phyloP scores from a whole-genome alignment of 1,284 basidiomycete species.

The Xerocomus minutiporus region DNA sequence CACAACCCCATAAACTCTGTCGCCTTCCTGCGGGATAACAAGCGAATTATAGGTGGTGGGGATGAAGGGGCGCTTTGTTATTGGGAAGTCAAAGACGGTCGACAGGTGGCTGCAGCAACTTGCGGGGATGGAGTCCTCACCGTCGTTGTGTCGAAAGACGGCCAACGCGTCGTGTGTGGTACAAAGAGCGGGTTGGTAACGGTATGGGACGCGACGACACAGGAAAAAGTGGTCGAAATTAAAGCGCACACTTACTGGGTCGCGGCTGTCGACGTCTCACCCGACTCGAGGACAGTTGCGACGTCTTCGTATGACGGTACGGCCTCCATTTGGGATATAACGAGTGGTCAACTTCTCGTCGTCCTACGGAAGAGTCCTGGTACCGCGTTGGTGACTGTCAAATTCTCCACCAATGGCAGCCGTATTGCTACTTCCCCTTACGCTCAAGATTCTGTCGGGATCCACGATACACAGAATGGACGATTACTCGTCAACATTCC shows the following conservation, averaged over 20 bases:
- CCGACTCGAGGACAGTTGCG: constrained; percentile 10
- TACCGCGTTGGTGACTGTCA: constrained; percentile 5
- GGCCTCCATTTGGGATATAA: constrained; percentile 7
- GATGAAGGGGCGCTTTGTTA: constrained; percentile 2
- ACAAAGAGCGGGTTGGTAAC: constrained; percentile 9
- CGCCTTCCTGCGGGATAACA: constrained; percentile 3
- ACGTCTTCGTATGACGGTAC: constrained; percentile 7
- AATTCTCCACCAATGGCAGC: constrained; percentile 6
- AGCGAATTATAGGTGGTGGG: background rate
- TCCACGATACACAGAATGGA: constrained; percentile 1
- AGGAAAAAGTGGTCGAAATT: constrained; percentile 6
- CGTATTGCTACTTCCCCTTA: constrained; percentile 7
- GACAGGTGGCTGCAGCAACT: background rate
- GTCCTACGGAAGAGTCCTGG: constrained; percentile 1
- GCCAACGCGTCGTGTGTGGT: constrained; percentile 4
- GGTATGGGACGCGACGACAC: constrained; percentile 9
- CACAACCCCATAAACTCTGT: constrained; percentile 4
- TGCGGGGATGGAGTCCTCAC: constrained; percentile 11
- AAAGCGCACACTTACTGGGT: constrained; percentile 14
- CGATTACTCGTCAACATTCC: constrained; percentile 3
- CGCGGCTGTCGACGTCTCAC: constrained; percentile 11
- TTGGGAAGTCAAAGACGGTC: constrained; percentile 1
- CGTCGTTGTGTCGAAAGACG: constrained; percentile 8
- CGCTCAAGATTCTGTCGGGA: constrained; percentile 6
- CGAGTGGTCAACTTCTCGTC: constrained; percentile 8